Evolutionary conservation across 352 stramenopile genomes (phyloP).

Genomic region (Pythium sp.): DNA sequence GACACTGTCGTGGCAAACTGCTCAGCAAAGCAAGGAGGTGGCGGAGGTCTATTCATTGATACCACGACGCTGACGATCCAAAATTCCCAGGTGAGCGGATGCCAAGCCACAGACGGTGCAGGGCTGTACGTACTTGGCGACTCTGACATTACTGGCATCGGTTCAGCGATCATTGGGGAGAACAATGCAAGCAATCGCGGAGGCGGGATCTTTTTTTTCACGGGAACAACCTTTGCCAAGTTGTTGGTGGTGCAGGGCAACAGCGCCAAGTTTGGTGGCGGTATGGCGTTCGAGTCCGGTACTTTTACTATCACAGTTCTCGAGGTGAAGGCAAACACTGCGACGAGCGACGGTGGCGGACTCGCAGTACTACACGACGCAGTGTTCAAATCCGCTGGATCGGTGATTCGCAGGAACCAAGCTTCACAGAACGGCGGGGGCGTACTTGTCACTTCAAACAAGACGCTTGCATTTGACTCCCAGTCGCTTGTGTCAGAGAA

Average conservation of each 20-base stretch:
- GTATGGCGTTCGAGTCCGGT: constrained; percentile 25
- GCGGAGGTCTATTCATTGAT: constrained; percentile 30
- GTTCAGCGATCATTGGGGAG: constrained; percentile 14
- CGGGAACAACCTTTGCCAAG: constrained; percentile 9
- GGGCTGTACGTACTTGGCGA: constrained; percentile 28
- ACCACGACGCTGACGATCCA: constrained; percentile 17
- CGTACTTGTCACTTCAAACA: constrained; percentile 38
- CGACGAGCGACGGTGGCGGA: constrained; percentile 38
- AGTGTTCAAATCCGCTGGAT: constrained; percentile 15
- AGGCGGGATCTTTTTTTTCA: constrained; percentile 26
- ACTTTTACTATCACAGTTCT: constrained; percentile 15
- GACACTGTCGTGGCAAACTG: constrained; percentile 21
- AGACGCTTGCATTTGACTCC: constrained; percentile 25
- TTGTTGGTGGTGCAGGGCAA: constrained; percentile 27
- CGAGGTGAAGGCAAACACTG: constrained; percentile 29
- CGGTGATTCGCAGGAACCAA: constrained; percentile 25
- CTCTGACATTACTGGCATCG: constrained; percentile 20
- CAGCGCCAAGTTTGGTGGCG: constrained; percentile 28
- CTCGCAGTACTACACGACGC: constrained; percentile 34
- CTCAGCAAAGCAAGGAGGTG: constrained; percentile 23
- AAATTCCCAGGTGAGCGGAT: constrained; percentile 16
- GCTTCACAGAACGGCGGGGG: constrained; percentile 40
- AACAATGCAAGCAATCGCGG: constrained; percentile 28
- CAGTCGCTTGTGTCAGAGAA: constrained; percentile 28
- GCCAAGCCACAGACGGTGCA: constrained; percentile 23